phyloP scores from a whole-genome alignment of 768 basidiomycete species.

The Tulasnella calospora region DNA sequence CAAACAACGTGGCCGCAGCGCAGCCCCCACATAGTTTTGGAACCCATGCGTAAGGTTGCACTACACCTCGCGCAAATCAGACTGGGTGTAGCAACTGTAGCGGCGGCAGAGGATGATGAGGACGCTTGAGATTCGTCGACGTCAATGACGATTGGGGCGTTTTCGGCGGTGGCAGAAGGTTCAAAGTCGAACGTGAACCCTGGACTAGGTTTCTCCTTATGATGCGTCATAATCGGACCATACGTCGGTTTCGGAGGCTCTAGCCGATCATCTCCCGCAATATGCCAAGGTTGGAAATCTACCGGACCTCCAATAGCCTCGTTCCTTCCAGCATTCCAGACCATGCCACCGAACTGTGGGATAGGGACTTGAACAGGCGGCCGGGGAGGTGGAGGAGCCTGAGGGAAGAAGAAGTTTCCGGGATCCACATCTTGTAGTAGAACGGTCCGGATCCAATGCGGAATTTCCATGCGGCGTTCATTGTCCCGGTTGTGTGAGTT shows the following conservation, averaged over 20 bases:
- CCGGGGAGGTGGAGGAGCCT: conserved; percentile 29
- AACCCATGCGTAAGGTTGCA: background rate
- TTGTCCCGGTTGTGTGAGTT: background rate
- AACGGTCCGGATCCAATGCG: background rate
- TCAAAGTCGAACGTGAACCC: conserved; percentile 22
- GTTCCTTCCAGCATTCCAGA: conserved; percentile 14
- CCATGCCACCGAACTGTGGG: conserved; percentile 9
- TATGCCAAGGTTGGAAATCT: background rate
- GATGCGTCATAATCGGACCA: conserved; percentile 5
- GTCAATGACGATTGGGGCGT: conserved; percentile 19
- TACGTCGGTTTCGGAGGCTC: conserved; percentile 5
- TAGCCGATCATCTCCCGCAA: background rate
- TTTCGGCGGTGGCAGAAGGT: background rate
- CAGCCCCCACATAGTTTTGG: conserved; percentile 13
- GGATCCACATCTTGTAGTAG: background rate
- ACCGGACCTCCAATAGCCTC: background rate
- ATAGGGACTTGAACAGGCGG: background rate
- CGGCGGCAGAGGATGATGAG: background rate
- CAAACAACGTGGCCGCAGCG: conserved; percentile 17
- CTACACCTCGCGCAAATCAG: conserved; percentile 14
- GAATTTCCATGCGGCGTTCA: background rate
- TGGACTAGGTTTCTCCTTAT: background rate
- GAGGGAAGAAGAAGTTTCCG: conserved; percentile 26
- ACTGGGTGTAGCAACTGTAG: background rate
- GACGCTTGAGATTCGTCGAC: background rate